Conservation (phyloP, 75 land plant species). For the Adiantum capillusveneris region DNA sequence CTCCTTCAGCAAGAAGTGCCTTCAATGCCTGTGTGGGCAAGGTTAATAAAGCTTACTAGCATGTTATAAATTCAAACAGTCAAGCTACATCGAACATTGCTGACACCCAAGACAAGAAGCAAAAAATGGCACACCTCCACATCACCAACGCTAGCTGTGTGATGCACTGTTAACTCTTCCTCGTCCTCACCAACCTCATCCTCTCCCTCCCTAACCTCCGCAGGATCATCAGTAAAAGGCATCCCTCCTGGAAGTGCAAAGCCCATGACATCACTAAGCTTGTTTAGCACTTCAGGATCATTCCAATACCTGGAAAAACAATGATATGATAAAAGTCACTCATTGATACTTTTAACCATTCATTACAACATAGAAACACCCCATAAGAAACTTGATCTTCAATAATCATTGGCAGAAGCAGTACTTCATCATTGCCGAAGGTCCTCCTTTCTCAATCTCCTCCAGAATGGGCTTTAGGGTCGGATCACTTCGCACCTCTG, state of each 20-base stretch:
- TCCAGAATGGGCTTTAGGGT: slow-evolving; percentile 65
- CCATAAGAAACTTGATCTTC: too few species aligned
- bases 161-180: slow-evolving; percentile 17
- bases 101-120: too few species aligned
- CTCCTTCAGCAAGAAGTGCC: slow-evolving; percentile 58
- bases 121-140: slow-evolving; percentile 28
- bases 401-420: too few species aligned
- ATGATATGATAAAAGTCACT: too few species aligned
- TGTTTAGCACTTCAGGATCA: slow-evolving; percentile 39
- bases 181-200: slow-evolving; percentile 8
- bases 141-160: slow-evolving; percentile 41
- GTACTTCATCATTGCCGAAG: slow-evolving; percentile 90
- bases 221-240: slow-evolving; percentile 16
- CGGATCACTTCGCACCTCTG: slow-evolving; percentile 63
- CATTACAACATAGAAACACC: too few species aligned
- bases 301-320: slow-evolving; percentile 57
- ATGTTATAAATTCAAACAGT: too few species aligned
- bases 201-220: slow-evolving; percentile 14
- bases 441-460: slow-evolving; percentile 77
- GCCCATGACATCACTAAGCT: slow-evolving; percentile 42
- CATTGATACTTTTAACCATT: too few species aligned
- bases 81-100: too few species aligned
- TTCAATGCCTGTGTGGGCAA: slow-evolving; percentile 44
- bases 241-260: slow-evolving; percentile 22
- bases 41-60: too few species aligned